These are phyloP conservation scores for Gillenia trifoliata DNA, from an alignment of 306 rosid genomes.

Conservation along the genomic window DNA sequence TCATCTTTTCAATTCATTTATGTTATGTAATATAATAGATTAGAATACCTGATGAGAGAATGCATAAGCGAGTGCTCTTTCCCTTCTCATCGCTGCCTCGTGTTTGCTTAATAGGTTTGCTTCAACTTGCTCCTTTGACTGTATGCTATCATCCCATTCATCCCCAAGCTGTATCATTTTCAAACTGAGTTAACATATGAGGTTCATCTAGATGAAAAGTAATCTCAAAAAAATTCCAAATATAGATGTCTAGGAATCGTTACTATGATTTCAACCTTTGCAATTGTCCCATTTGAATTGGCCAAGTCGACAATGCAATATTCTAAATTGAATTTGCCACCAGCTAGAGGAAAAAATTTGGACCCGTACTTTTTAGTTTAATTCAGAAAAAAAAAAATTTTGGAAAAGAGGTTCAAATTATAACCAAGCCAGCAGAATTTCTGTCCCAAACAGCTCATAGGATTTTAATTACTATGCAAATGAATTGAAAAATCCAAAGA, in stretches of 20 bases:
- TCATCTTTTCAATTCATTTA: not conserved
- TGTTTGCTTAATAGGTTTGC: constrained; percentile 76
- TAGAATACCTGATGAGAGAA: constrained; percentile 88
- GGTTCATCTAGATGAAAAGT: not conserved
- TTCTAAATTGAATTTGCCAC: not conserved
- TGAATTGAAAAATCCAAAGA: not conserved
- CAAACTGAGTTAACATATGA: constrained; percentile 19
- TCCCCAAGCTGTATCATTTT: constrained; percentile 68
- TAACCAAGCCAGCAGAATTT: not conserved
- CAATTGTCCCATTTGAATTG: not conserved
- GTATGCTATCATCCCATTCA: constrained; percentile 97
- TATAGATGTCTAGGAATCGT: not conserved
- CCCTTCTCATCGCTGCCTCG: constrained; percentile 91
- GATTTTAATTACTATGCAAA: not conserved
- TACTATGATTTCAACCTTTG: not conserved
- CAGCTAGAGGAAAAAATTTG: not conserved
- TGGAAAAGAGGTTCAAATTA: not conserved
- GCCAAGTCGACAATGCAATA: not conserved
- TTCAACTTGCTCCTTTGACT: constrained; percentile 94
- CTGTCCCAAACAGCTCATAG: not conserved
- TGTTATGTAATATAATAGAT: constrained; percentile 9
- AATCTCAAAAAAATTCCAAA: not conserved
- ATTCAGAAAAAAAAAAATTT: not conserved
- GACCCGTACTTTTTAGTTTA: not conserved
- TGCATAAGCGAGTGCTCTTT: constrained; percentile 94